Base-by-base conservation (phyloP, 2,329 filamentous ascomycete species). In the Pestalotiopsis sp. region DNA sequence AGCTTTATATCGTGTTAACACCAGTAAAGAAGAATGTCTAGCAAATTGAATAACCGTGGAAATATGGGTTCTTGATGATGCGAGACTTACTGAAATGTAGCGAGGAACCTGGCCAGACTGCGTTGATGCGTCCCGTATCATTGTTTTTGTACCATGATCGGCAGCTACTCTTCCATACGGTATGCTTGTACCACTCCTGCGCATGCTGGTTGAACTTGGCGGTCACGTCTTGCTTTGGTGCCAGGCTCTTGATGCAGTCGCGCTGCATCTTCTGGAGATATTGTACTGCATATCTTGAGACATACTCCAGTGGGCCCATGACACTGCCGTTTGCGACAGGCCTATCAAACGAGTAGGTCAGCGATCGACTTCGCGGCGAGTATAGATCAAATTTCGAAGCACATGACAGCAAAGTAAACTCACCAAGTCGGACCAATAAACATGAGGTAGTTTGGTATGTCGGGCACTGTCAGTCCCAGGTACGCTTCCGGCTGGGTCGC, bases 381-480 rank as follows among this genome's bases (percentile, higher is more conserved):
- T n/a, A n/a, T n/a, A n/a, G n/a, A n/a, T n/a, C n/a, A n/a, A n/a
- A n/a, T n/a, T n/a, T n/a, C n/a, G n/a, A n/a, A n/a, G n/a, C n/a
- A n/a, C n/a, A n/a, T n/a, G n/a, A n/a, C n/a, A n/a, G n/a, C n/a
- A n/a, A n/a, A n/a, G n/a, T 58, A 7, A n/a, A 59, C 27, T 36
- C 4, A 36, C 57, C 57, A 59, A 2, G 57, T 59, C 4, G 57
- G 57, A 27, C 57, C 57, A 27, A 59, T 59, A 25, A 65, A 65
- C 38, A 52, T 65, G 38, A 65, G 23, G 20, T 49, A 65, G 7
- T 65, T 65, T 5, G 62, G 62, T 39, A 65, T 65, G 20, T 52
- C 62, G 3, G 62, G 31, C 0, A 41, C 62, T 6, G 62, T 23
- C 6, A 65, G 41, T 4, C 31, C 31, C n/a, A 65, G 20, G 27